A percentile compares a stretch with the other conserved stretches of the same genome.
phyloP scores from a whole-genome alignment of 2,329 filamentous ascomycete genomes.

The Sarocladiaceae sp. region DNA sequence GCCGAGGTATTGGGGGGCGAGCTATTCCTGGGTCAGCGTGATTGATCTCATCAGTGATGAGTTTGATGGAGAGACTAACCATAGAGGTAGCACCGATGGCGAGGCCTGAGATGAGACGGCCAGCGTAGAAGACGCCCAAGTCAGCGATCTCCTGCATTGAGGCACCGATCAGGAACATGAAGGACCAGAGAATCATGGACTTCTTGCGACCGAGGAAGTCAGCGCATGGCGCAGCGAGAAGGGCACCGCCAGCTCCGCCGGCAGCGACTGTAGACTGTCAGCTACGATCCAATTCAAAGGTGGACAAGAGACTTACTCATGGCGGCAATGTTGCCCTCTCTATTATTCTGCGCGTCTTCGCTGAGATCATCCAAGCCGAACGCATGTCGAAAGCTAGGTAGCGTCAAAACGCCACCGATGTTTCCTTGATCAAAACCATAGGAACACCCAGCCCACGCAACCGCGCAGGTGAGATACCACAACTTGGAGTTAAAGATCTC shows the following conservation, averaged over 20 bases:
- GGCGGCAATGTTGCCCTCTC: background rate
- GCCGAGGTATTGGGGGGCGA: conserved; percentile 2
- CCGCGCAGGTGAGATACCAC: background rate
- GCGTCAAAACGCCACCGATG: conserved; percentile 1
- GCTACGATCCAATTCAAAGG: too few species aligned
- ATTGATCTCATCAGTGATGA: too few species aligned
- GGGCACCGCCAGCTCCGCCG: background rate
- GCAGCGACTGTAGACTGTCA: conserved; percentile 1
- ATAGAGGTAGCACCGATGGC: background rate
- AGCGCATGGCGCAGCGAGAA: background rate
- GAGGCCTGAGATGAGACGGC: background rate
- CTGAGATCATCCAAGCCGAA: background rate
- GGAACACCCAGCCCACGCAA: background rate
- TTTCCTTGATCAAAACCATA: conserved; percentile 5
- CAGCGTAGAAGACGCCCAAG: background rate
- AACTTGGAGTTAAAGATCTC: conserved; percentile 1
- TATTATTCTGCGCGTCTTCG: background rate
- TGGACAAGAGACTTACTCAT: background rate
- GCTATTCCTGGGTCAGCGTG: background rate
- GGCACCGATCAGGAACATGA: background rate
- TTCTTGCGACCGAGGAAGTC: conserved; percentile 2
- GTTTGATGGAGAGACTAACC: background rate
- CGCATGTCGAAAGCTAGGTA: background rate
- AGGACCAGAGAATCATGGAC: conserved; percentile 2
- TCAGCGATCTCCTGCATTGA: background rate